Evolutionary conservation across 2,329 filamentous ascomycete species (phyloP).

Genomic region (Dryadomyces quercus-mongolicae): DNA sequence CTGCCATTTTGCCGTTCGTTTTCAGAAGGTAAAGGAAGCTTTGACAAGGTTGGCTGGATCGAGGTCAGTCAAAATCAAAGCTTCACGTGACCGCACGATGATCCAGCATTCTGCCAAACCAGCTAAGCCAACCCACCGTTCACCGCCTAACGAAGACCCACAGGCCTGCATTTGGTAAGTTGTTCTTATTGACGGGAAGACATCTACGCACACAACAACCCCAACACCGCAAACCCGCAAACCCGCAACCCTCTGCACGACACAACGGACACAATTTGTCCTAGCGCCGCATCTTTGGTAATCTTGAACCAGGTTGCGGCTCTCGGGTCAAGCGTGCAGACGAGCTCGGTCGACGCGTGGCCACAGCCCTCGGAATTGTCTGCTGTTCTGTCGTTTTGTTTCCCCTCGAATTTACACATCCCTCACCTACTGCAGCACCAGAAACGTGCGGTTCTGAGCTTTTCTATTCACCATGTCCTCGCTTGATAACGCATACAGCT

Average conservation of each 20-base stretch:
- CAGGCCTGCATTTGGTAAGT: conserved; percentile 12
- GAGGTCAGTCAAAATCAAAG: not conserved
- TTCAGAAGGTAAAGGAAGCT: not conserved
- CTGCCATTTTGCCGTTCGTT: conserved; percentile 31
- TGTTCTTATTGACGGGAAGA: conserved; percentile 9
- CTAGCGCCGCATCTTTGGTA: conserved; percentile 4
- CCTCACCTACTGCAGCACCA: not conserved
- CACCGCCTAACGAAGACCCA: conserved; percentile 9
- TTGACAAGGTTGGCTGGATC: not conserved
- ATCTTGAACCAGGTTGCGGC: conserved; percentile 3
- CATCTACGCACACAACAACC: not conserved
- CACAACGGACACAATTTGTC: not conserved
- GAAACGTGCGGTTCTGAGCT: not conserved
- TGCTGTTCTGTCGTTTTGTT: not conserved
- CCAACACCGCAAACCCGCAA: not conserved
- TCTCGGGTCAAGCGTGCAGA: not conserved
- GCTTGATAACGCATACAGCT: conserved; percentile 86
- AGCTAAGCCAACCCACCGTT: conserved; percentile 5
- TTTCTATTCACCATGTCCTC: conserved; percentile 61
- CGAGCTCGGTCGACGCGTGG: not conserved
- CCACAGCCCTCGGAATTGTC: not conserved
- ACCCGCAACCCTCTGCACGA: not conserved
- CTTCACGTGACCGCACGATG: conserved; percentile 6
- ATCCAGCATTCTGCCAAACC: conserved; percentile 9
- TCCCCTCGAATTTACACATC: not conserved